These are phyloP conservation scores for Leccinum rimulosum DNA, from an alignment of 768 basidiomycete species.

Conservation along the genomic window DNA sequence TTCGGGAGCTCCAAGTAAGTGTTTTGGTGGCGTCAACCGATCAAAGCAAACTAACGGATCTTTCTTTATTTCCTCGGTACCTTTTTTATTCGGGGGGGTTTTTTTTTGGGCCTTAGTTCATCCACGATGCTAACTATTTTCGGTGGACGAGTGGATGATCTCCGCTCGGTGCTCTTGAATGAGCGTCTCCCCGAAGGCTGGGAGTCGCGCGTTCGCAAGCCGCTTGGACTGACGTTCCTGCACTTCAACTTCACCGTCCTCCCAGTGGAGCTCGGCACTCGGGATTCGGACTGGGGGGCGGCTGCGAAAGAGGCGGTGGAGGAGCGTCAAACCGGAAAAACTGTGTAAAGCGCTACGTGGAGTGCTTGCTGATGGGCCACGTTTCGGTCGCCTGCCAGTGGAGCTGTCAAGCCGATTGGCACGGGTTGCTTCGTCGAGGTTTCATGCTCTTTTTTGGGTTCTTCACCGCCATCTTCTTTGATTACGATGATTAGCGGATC, in stretches of 20 bases:
- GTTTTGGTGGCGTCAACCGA: too few relatives aligned
- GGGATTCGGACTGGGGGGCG: constrained; percentile 21
- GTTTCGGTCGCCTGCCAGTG: not conserved
- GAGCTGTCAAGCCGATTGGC: not conserved
- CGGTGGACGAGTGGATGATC: constrained; percentile 58
- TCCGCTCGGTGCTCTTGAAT: constrained; percentile 55
- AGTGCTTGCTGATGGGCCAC: not conserved
- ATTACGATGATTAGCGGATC: not conserved
- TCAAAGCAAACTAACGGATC: not conserved
- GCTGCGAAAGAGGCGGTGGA: not conserved
- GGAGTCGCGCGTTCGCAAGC: constrained; percentile 58
- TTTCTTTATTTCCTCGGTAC: not conserved
- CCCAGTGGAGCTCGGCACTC: constrained; percentile 23
- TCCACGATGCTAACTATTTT: constrained; percentile 68
- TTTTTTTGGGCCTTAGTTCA: constrained; percentile 39
- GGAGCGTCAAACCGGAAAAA: not conserved
- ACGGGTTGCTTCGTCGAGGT: not conserved
- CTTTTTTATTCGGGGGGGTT: not conserved
- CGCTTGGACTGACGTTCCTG: constrained; percentile 57
- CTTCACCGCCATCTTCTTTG: not conserved
- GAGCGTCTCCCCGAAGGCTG: constrained; percentile 72
- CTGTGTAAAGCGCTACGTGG: not conserved
- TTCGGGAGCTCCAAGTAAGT: constrained; percentile 73
- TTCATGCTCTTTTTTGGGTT: not conserved
- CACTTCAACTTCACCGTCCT: constrained; percentile 46